Evolutionary conservation across 805 yeast species (phyloP).

Genomic region (Brettanomyces naardenensis): DNA sequence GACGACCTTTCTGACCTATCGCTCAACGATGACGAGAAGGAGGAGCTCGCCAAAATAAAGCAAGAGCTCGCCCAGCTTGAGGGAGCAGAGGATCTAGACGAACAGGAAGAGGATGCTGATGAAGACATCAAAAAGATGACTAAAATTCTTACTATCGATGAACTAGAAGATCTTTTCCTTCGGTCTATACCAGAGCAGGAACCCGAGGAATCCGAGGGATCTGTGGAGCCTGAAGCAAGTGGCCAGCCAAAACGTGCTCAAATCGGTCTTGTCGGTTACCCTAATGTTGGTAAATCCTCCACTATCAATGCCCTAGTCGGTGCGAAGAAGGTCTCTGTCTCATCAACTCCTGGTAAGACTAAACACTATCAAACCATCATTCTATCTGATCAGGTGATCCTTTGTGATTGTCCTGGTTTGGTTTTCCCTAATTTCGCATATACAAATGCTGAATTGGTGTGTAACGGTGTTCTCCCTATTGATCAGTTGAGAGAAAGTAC

Average conservation of each 20-base stretch:
- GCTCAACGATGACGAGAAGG: conserved; percentile 13
- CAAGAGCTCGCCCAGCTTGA: conserved; percentile 1
- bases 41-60: conserved; percentile 10
- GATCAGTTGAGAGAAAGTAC: conserved; percentile 92
- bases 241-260: conserved; percentile 62
- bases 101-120: conserved; percentile 14
- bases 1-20: conserved; percentile 14
- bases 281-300: conserved; percentile 80
- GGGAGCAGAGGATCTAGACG: conserved; percentile 7
- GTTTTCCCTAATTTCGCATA: conserved; percentile 97
- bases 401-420: conserved; percentile 98
- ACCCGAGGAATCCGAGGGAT: conserved; percentile 19
- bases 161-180: conserved; percentile 74
- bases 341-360: conserved; percentile 98
- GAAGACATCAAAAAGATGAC: conserved; percentile 40
- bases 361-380: conserved; percentile 96
- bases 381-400: conserved; percentile 70
- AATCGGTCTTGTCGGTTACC: conserved; percentile 96
- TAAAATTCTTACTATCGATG: conserved; percentile 71
- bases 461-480: conserved; percentile 97
- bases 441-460: conserved; percentile 92
- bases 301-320: conserved; percentile 96
- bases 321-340: conserved; percentile 94
- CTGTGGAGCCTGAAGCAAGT: conserved; percentile 29
- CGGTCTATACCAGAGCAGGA: conserved; percentile 68